Conservation (phyloP, 805 yeast species). For the Saccharomyces jurei region DNA sequence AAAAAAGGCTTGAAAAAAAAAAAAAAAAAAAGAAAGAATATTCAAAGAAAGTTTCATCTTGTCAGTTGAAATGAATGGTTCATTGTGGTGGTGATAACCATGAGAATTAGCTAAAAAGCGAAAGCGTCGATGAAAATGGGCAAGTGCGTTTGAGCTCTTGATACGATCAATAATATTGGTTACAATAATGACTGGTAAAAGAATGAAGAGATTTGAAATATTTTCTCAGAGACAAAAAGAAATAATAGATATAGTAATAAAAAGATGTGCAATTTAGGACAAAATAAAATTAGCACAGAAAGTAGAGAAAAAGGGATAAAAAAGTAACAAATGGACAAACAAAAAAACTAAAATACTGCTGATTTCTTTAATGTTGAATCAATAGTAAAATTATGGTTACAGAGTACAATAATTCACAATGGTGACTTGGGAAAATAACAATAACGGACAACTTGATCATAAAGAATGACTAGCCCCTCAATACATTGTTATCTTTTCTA, state of each 20-base stretch:
- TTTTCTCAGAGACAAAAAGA: not conserved
- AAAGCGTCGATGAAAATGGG: not conserved
- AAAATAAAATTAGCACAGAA: not conserved
- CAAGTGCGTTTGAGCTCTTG: not conserved
- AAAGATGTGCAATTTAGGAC: not conserved
- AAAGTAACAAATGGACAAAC: not conserved
- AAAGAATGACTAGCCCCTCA: not conserved
- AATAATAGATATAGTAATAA: not conserved
- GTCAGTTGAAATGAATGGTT: not conserved
- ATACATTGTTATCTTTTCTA: not conserved
- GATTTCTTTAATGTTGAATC: not conserved
- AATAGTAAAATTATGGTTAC: not conserved
- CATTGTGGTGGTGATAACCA: not conserved
- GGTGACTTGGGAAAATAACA: not conserved
- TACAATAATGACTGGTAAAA: not conserved
- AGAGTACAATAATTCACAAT: conserved; percentile 1
- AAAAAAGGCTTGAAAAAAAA: not conserved
- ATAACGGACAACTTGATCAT: not conserved
- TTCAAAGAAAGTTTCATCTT: not conserved
- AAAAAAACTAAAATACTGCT: not conserved
- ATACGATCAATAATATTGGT: not conserved
- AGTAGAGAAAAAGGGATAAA: not conserved
- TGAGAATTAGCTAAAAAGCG: not conserved
- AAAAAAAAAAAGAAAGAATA: not conserved
- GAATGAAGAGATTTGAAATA: not conserved